Evolutionary conservation across 306 rosid species (phyloP).

Genomic region (Hippophae tibetana): DNA sequence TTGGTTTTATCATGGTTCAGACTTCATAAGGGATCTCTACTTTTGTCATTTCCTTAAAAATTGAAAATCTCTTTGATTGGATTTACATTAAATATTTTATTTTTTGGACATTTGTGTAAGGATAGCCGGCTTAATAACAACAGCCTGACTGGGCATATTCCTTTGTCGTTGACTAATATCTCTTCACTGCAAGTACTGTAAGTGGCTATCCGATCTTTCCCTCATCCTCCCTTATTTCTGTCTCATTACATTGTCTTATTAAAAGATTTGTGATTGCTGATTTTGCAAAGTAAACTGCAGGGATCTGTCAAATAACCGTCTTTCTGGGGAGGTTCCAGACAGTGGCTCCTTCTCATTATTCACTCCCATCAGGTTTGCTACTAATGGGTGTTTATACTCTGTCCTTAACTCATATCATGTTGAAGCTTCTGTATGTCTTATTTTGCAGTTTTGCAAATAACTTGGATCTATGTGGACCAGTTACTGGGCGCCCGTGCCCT

Average conservation of each 20-base stretch:
- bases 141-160: slow-evolving; percentile 84
- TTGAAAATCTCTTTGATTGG: too few species aligned
- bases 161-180: slow-evolving; percentile 88
- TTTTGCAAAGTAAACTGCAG: slow-evolving; percentile 31
- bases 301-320: slow-evolving; percentile 87
- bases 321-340: slow-evolving; percentile 90
- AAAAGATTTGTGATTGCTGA: slow-evolving; percentile 6
- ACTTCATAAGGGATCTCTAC: too few species aligned
- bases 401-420: slow-evolving; percentile 8
- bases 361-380: slow-evolving; percentile 83
- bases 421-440: slow-evolving; percentile 14
- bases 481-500: slow-evolving; percentile 94
- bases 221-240: neutral
- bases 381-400: slow-evolving; percentile 15
- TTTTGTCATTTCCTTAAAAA: too few species aligned
- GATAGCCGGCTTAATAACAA: slow-evolving; percentile 98
- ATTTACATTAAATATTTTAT: slow-evolving; percentile 17
- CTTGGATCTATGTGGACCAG: slow-evolving; percentile 92
- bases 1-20: too few species aligned
- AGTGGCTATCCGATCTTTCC: slow-evolving; percentile 33
- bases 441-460: slow-evolving; percentile 90
- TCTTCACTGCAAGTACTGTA: slow-evolving; percentile 92
- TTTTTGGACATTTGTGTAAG: slow-evolving; percentile 43
- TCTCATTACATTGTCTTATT: neutral
- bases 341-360: slow-evolving; percentile 95